Base-by-base conservation (phyloP, 2,329 filamentous ascomycete species). In the Aureobasidium sp. region DNA sequence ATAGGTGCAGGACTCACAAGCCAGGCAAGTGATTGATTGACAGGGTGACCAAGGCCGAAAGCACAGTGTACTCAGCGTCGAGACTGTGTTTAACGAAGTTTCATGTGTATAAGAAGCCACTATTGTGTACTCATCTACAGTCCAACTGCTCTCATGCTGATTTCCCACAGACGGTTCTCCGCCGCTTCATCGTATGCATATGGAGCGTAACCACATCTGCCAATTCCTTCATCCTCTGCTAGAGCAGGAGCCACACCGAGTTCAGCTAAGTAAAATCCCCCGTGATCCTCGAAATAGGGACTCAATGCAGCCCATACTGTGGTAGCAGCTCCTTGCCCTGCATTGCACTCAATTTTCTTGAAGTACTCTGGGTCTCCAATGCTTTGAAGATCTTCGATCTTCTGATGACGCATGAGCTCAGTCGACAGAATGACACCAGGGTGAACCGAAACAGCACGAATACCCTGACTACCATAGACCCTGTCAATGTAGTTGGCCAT, bases 401-500 rank as follows among this genome's bases (percentile, higher is more conserved):
- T 48, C 39, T 65, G 39, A 43, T 65, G 63, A 2, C 47, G 44
- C n/a, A 53, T 59, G n/a, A 69, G 53, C 3, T 62, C 66, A 1
- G 69, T 70, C 1, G 17, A 32, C 5, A 52, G 26, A 62, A 78
- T 80, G 4, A 74, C 72, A 12, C 82, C 81, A 0, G 81, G 82
- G 59, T 82, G 77, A 6, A 82, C 61, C 24, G 73, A 74, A 15
- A 71, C 68, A 0, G 74, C 79, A 57, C 80, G 79, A 0, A 84
- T 64, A 8, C 78, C 76, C 3, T 71, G 67, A 0, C 67, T 20
- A 3, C 77, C 78, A 66, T 81, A 83, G 1, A 72, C 74, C 0
- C 81, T 74, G 34, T 83, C 80, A 20, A 84, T 75, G 60, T 81
- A 74, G 65, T 79, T 82, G 3, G 81, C 76, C 59, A 81, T 77